Evolutionary conservation across 331 rosid species (phyloP).

Genomic region (Rosa hybrid): DNA sequence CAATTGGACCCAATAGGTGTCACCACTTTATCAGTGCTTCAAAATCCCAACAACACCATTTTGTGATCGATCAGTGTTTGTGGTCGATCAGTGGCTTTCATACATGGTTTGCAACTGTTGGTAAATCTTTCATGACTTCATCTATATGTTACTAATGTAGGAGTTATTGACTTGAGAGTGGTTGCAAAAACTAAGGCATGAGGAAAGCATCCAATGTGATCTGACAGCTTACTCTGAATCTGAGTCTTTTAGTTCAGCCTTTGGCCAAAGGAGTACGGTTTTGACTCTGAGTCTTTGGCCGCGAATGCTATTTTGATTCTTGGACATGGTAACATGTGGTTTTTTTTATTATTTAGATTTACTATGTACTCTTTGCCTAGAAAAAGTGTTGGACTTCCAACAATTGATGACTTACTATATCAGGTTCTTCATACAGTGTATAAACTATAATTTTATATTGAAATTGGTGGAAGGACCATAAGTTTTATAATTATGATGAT

Average conservation of each 20-base stretch:
- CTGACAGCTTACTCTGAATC: neutral
- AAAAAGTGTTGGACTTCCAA: neutral
- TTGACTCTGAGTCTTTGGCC: constrained; percentile 33
- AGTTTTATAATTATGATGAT: neutral
- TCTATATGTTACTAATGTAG: too few relatives aligned
- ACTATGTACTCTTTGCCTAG: neutral
- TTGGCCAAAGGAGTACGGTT: too few relatives aligned
- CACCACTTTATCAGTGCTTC: too few relatives aligned
- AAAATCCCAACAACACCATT: too few relatives aligned
- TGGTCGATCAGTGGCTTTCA: too few relatives aligned
- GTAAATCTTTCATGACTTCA: too few relatives aligned
- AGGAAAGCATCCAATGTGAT: neutral
- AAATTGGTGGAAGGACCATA: neutral
- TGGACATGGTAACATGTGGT: constrained; percentile 76
- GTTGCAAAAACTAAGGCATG: neutral
- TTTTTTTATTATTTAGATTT: neutral
- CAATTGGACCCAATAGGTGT: too few relatives aligned
- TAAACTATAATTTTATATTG: neutral
- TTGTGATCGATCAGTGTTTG: too few relatives aligned
- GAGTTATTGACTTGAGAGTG: neutral
- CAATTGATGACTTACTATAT: too few relatives aligned
- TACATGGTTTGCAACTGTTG: too few relatives aligned
- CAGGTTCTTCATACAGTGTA: neutral
- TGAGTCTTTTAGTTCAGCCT: neutral
- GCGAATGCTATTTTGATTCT: constrained; percentile 75